Base-by-base conservation (phyloP, 768 basidiomycete genomes). In the Mycena vitilis region DNA sequence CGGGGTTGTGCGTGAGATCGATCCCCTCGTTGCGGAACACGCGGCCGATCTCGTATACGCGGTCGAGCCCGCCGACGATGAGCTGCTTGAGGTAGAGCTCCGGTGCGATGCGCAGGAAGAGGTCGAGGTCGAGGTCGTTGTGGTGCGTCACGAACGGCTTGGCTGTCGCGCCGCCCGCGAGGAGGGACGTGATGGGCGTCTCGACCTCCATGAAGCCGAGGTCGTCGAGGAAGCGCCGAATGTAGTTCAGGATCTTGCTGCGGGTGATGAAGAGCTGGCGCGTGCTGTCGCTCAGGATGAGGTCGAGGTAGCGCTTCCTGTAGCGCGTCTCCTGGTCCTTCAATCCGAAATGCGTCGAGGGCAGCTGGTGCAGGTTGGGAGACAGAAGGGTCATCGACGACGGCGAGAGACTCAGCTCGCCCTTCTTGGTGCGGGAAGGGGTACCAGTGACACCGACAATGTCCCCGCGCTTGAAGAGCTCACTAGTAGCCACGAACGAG, bases 61-160 rank as follows among this genome's bases (percentile, higher is more conserved):
- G 92, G 79, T 99, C 97, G 23, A 99, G 87, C 4, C 98, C 98
- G 68, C 98, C 98, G 49, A 99, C 98, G 62, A 96, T 89, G 69
- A 99, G 93, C 81, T 98, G 86, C 89, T 99, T 99, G 78, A 99
- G 91, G 83, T 96, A 99, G 22, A 99, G 87, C 81, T 99, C 98
- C 4, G 98, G 98, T 4, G 98, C 98, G 77, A 99, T 89, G 71
- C 98, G 96, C 71, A 99, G 92, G 87, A 92, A 99, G 12, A 99
- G 85, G 79, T 99, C 96, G 75, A 99, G 90, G 79, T 95, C 86
- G 69, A 99, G 93, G 78, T 99, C 97, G 83, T 99, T 99, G 83
- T 99, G 98, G 78, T 98, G 98, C 0, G 97, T 99, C 78, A 99
- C 77, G 84, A 99, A 99, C 4, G 98, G 98, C 86, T 98, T 99